These are phyloP conservation scores for Spizellomyces sp. DNA, from an alignment of 192 early-diverging fungal species.

Conservation along the genomic window DNA sequence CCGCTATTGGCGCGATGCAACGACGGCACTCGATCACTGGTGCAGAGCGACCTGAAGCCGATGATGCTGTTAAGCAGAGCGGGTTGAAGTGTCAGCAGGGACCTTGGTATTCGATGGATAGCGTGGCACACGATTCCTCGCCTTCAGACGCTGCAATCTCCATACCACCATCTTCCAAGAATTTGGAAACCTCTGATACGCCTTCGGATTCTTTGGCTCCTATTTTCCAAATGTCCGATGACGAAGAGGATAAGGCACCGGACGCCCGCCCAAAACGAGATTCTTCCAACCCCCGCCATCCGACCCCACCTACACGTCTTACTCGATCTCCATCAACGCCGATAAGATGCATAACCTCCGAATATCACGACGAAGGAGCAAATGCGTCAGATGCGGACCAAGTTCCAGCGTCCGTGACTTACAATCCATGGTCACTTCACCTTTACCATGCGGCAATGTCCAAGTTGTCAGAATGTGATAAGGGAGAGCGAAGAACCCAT, in stretches of 20 bases:
- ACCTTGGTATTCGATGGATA: background rate
- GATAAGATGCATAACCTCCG: background rate
- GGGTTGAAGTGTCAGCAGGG: too few species aligned
- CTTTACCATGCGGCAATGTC: slow-evolving; percentile 45
- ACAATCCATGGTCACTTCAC: slow-evolving; percentile 58
- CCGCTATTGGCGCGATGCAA: slow-evolving; percentile 33
- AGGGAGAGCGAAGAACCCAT: slow-evolving; percentile 33
- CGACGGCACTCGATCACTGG: slow-evolving; percentile 29
- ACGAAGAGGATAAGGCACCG: slow-evolving; percentile 42
- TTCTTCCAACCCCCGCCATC: background rate
- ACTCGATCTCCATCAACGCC: slow-evolving; percentile 30
- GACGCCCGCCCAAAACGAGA: slow-evolving; percentile 10
- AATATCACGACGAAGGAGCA: background rate
- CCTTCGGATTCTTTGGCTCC: slow-evolving; percentile 3
- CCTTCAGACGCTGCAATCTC: background rate
- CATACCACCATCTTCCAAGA: background rate
- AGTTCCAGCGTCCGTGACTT: background rate
- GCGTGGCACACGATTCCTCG: background rate
- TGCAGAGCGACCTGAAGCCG: background rate
- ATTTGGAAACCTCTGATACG: background rate
- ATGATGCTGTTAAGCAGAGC: background rate
- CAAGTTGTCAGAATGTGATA: slow-evolving; percentile 22
- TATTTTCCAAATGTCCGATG: slow-evolving; percentile 62
- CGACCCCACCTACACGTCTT: slow-evolving; percentile 7
- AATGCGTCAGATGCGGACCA: background rate